Base-by-base conservation (phyloP, 2,329 filamentous ascomycete genomes). In the Blumeria hordei region DNA sequence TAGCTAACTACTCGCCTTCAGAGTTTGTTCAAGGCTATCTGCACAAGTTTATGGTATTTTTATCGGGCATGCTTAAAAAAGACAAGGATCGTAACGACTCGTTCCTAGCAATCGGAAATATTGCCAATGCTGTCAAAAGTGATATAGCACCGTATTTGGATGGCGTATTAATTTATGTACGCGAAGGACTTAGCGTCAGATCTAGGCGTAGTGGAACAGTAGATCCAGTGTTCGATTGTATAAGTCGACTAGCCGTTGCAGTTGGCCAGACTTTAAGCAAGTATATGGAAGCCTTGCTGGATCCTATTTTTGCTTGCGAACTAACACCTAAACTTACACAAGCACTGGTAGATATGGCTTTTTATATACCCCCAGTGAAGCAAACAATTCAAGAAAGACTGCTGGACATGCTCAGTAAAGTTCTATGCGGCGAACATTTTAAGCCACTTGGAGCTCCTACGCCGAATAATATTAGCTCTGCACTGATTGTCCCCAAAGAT, bases 221-320 rank as follows among this genome's bases (percentile, higher is more conserved):
- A 18, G 79, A 82, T 59, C 88, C 90, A 0, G 90, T 96, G 58
- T 96, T 96, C 63, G 86, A 94, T 68, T 98, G 92, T 68, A 93
- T 98, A 66, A 98, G 93, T 67, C 88, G 94, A 71, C 77, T 98
- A 54, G 88, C 92, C 0, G 83, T 94, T 49, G 92, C 92, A 3
- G 92, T 96, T 34, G 92, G 92, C 0, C 92, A 98, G 69, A 92
- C 90, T 0, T 73, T 98, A 54, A 96, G 87, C 74, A 98, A 96
- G 69, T 95, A 96, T 66, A 95, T 98, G 80, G 88, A 95, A 65
- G 85, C 88, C 11, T 72, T 98, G 33, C 75, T 98, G 9, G 90
- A 95, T 62, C 88, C 93, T 10, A 95, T 98, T 57, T 98, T 98
- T 68, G 88, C 87, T 14, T 98, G 92, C 65, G 92, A 94, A 52